phyloP scores from a whole-genome alignment of 371 early-diverging fungal species.

The Funneliformis caledonium region DNA sequence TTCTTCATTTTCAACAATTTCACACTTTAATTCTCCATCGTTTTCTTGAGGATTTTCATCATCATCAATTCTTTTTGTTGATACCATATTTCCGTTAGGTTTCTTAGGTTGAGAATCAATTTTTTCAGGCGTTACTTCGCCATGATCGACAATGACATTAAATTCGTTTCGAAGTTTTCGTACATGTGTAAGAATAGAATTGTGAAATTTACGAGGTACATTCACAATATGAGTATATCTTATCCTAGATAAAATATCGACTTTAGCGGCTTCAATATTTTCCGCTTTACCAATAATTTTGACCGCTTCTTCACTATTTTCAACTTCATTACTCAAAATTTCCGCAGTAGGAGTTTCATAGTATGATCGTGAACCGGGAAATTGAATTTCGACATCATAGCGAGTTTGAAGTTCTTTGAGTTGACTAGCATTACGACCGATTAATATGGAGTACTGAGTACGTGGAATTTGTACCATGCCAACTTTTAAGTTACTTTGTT shows the following conservation, averaged over 20 bases:
- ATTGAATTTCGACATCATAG: conserved; percentile 63
- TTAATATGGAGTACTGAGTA: conserved; percentile 62
- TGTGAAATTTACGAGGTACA: conserved; percentile 46
- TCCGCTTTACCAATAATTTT: conserved; percentile 63
- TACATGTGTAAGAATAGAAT: conserved; percentile 37
- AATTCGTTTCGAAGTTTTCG: conserved; percentile 56
- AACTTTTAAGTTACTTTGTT: conserved; percentile 49
- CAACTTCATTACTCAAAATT: conserved; percentile 24
- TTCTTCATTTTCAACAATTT: conserved; percentile 47
- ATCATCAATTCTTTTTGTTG: conserved; percentile 49
- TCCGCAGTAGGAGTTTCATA: conserved; percentile 36
- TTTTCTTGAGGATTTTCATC: conserved; percentile 45
- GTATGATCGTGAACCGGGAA: conserved; percentile 52
- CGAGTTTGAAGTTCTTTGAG: conserved; percentile 59
- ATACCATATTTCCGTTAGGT: conserved; percentile 38
- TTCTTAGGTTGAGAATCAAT: neutral
- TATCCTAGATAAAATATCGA: conserved; percentile 45
- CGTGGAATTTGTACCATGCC: conserved; percentile 55
- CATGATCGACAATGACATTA: conserved; percentile 56
- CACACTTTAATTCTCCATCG: conserved; percentile 45
- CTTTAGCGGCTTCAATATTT: conserved; percentile 61
- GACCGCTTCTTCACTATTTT: conserved; percentile 45
- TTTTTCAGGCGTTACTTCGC: conserved; percentile 17
- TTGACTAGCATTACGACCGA: conserved; percentile 67
- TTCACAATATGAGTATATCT: conserved; percentile 39